Conservation (phyloP, 2,329 filamentous ascomycete species). For the Claviceps monticola region DNA sequence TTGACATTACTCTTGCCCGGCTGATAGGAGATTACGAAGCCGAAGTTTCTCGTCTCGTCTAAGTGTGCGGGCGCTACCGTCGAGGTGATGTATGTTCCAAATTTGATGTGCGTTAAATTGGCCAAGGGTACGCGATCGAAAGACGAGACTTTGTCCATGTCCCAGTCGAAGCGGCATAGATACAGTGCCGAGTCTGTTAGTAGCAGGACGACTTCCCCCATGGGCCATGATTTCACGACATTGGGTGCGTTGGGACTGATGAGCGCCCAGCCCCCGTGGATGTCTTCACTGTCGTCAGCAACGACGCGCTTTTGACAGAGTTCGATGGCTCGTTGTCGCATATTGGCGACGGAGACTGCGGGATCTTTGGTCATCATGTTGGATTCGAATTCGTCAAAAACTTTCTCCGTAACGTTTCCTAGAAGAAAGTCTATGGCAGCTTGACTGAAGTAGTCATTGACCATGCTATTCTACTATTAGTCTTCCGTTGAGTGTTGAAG, state of each 20-base stretch:
- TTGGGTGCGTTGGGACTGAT: slow-evolving; percentile 62
- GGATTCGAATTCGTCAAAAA: slow-evolving; percentile 89
- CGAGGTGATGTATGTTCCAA: slow-evolving; percentile 82
- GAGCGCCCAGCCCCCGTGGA: slow-evolving; percentile 81
- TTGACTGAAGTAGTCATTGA: slow-evolving; percentile 95
- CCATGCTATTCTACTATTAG: slow-evolving; percentile 52
- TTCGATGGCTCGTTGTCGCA: slow-evolving; percentile 82
- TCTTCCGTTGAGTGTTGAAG: neutral
- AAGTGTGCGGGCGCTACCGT: slow-evolving; percentile 66
- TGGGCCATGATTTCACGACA: slow-evolving; percentile 53
- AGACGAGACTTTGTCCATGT: slow-evolving; percentile 81
- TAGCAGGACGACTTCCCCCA: slow-evolving; percentile 80
- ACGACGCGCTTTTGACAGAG: slow-evolving; percentile 78
- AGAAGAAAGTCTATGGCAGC: slow-evolving; percentile 89
- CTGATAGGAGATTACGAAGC: slow-evolving; percentile 66
- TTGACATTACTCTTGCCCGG: slow-evolving; percentile 57
- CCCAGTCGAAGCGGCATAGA: slow-evolving; percentile 87
- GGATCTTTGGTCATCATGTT: slow-evolving; percentile 91
- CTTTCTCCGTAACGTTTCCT: slow-evolving; percentile 68
- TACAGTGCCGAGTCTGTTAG: slow-evolving; percentile 79
- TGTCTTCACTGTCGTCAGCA: slow-evolving; percentile 67
- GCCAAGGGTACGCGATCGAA: slow-evolving; percentile 76
- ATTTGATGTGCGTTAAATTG: slow-evolving; percentile 58
- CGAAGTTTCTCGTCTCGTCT: slow-evolving; percentile 69
- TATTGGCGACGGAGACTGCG: slow-evolving; percentile 69